Evolutionary conservation across 345 rosid genomes (phyloP), one percentile per base, ranked within the genome.

Genomic region (Boechera divaricarpa): DNA sequence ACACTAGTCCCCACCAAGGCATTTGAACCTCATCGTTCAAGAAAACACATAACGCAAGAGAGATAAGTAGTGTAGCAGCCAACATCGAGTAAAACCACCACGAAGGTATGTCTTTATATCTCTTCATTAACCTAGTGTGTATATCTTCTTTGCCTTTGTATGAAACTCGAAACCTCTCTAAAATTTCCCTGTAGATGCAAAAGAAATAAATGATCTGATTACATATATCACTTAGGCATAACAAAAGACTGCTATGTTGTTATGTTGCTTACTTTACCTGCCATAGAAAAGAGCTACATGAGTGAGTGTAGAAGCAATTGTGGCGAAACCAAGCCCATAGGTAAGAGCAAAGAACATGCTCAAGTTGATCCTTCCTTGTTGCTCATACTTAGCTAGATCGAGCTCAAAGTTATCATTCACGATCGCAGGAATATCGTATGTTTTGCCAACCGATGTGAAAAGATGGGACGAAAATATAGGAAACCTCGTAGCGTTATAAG

Each of bases 1-100:
- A 90, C 64, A 93, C 63, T 54, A 93, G 94, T 53, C 94, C 97
- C 96, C 98, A 93, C 96, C 98, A 93, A 57, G 98, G 98, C 92
- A 93, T 85, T 73, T 91, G 96, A 62, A 93, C 89, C 75, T 93
- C 81, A 56, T 90, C 88, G 16, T 86, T 89, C 87, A 88, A 73
- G 86, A 88, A 73, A 72, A 79, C 78, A 77, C 97, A 91, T 28
- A 93, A 85, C 5, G 74, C 76, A 58, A 93, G 88, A 39, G 98
- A 85, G 45, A 80, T 83, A 11, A 64, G 78, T 21, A 93, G 44
- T 38, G 91, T 85, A 13, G 54, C 66, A 32, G 36, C 75, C 6
- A 93, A 88, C 84, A 90, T 42, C 29, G 76, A 26, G 77, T 86
- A 70, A 75, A 93, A 93, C 98, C 96, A 93, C 94, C 97, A 91